A percentile compares a stretch with the other conserved stretches of the same genome.
These are phyloP conservation scores for Chenopodium album DNA, from an alignment of 148 eudicot species.

Conservation along the genomic window DNA sequence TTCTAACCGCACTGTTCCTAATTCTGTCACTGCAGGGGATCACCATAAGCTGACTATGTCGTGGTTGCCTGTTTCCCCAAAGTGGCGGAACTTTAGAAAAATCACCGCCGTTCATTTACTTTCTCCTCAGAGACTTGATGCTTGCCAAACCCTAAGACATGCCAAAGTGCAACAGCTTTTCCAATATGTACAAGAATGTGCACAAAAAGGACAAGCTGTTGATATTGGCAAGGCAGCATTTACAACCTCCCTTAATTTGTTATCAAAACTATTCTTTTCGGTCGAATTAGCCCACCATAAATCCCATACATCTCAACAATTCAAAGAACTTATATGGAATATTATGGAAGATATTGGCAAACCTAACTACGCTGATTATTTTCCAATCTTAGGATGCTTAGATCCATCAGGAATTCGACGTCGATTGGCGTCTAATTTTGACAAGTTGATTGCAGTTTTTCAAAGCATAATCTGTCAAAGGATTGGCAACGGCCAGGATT, in stretches of 20 bases:
- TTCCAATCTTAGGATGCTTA: slow-evolving; percentile 35
- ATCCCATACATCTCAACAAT: slow-evolving; percentile 12
- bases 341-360: slow-evolving; percentile 36
- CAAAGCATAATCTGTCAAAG: slow-evolving; percentile 25
- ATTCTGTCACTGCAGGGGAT: slow-evolving; percentile 22
- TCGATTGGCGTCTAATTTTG: slow-evolving; percentile 41
- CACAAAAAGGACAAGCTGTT: not conserved
- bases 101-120: slow-evolving; percentile 22
- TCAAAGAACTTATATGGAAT: slow-evolving; percentile 23
- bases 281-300: slow-evolving; percentile 20
- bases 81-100: slow-evolving; percentile 19
- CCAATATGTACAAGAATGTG: slow-evolving; percentile 8
- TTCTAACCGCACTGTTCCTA: slow-evolving; percentile 28
- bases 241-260: not conserved
- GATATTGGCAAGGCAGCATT: no score
- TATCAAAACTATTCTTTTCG: slow-evolving; percentile 17
- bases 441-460: slow-evolving; percentile 46
- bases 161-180: slow-evolving; percentile 14
- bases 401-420: slow-evolving; percentile 47
- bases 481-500: no score
- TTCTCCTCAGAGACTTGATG: slow-evolving; percentile 19
- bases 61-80: slow-evolving; percentile 18
- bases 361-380: slow-evolving; percentile 44
- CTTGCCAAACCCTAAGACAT: slow-evolving; percentile 1
- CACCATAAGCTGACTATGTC: slow-evolving; percentile 20